Evolutionary conservation across 306 rosid species (phyloP).

Genomic region (Vicia faba): DNA sequence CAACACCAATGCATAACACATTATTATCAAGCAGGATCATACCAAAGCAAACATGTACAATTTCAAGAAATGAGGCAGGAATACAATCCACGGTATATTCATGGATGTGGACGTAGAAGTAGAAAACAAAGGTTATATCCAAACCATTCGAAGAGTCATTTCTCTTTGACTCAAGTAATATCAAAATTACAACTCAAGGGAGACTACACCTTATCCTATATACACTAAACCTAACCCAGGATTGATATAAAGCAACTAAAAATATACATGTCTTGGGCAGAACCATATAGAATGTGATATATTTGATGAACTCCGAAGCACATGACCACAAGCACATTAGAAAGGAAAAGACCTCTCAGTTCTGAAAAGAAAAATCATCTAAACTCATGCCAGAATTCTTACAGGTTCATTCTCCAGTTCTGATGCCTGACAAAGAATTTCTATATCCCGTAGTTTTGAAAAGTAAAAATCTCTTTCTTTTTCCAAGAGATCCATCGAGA

Average conservation of each 20-base stretch:
- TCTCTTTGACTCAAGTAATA: neutral
- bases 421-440: slow-evolving; percentile 82
- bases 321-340: neutral
- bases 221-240: neutral
- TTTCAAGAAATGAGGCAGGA: neutral
- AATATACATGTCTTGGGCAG: neutral
- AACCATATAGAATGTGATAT: neutral
- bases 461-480: slow-evolving; percentile 98
- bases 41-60: slow-evolving; percentile 6
- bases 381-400: slow-evolving; percentile 45
- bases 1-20: slow-evolving; percentile 3
- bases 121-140: neutral
- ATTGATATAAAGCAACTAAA: neutral
- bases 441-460: slow-evolving; percentile 88
- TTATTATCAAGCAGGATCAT: slow-evolving; percentile 1
- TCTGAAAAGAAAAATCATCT: slow-evolving; percentile 7
- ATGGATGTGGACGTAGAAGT: neutral
- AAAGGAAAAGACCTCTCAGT: slow-evolving; percentile 1
- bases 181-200: neutral
- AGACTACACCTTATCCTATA: neutral
- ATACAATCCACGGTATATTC: neutral
- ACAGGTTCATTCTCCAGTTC: slow-evolving; percentile 82
- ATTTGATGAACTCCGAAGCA: no score
- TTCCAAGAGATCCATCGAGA: slow-evolving; percentile 85
- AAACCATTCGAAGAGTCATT: neutral